phyloP scores from a whole-genome alignment of 2,329 filamentous ascomycete genomes.

The Cercospora zeae-maydis region DNA sequence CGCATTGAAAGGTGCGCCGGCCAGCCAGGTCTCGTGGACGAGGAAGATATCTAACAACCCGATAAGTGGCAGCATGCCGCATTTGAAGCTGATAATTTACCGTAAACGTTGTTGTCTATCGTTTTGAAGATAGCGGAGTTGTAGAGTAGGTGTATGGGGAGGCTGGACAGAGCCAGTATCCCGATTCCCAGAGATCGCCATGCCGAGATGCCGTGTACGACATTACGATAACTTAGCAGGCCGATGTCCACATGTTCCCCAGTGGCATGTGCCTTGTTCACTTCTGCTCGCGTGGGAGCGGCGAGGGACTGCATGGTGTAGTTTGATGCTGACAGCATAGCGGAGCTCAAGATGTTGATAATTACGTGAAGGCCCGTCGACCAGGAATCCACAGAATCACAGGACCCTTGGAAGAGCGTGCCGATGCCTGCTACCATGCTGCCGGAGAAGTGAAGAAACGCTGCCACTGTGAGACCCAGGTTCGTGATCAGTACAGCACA shows the following conservation, averaged over 20 bases:
- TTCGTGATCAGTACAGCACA: not conserved
- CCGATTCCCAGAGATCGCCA: conserved; percentile 25
- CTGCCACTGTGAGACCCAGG: not conserved
- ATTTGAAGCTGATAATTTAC: not conserved
- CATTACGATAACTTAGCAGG: conserved; percentile 42
- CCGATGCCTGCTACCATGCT: conserved; percentile 9
- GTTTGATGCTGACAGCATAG: conserved; percentile 47
- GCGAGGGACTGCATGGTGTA: conserved; percentile 53
- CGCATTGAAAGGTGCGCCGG: not conserved
- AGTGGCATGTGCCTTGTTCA: conserved; percentile 47
- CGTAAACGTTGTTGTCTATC: conserved; percentile 24
- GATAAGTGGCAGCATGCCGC: not conserved
- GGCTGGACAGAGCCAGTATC: conserved; percentile 31
- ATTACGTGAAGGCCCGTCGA: conserved; percentile 39
- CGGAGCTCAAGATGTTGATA: conserved; percentile 49
- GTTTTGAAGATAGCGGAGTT: conserved; percentile 33
- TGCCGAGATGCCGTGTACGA: conserved; percentile 25
- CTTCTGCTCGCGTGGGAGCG: conserved; percentile 49
- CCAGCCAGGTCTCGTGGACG: not conserved
- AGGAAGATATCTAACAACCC: not conserved
- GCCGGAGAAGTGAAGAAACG: not conserved
- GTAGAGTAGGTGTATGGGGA: conserved; percentile 39
- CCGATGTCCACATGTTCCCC: conserved; percentile 47
- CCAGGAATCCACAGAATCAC: conserved; percentile 18
- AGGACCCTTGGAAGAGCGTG: conserved; percentile 26